Conservation (phyloP, 2,329 filamentous ascomycete species). For the Alternaria sp. region DNA sequence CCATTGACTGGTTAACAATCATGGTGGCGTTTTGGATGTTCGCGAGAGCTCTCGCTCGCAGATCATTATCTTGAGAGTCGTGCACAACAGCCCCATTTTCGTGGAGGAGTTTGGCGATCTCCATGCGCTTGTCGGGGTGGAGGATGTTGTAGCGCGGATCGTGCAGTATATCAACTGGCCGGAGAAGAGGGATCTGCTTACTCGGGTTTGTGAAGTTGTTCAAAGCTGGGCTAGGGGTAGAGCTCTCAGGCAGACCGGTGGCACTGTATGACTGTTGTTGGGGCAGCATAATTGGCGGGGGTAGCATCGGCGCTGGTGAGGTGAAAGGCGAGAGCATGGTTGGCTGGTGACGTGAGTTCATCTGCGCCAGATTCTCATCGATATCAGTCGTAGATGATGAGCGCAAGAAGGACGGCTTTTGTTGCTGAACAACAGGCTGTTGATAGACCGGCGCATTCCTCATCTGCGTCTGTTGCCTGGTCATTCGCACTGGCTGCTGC, state of each 20-base stretch:
- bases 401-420: neutral
- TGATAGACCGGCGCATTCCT: neutral
- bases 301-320: neutral
- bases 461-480: neutral
- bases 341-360: neutral
- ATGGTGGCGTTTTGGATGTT: neutral
- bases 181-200: neutral
- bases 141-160: neutral
- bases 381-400: conserved; percentile 11
- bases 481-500: neutral
- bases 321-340: neutral
- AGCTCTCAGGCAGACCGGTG: neutral
- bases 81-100: neutral
- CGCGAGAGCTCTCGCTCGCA: neutral
- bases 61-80: neutral
- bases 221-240: neutral
- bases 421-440: neutral
- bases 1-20: neutral
- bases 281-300: neutral
- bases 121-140: neutral
- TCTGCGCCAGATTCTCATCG: neutral
- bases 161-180: neutral
- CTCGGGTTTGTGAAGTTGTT: neutral
- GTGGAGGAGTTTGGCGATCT: neutral
- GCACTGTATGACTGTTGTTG: neutral